A percentile compares a stretch with the other conserved stretches of the same genome.
These are phyloP conservation scores for Leishmania martiniquensis DNA, from an alignment of 208 protist genomes.

Conservation along the genomic window DNA sequence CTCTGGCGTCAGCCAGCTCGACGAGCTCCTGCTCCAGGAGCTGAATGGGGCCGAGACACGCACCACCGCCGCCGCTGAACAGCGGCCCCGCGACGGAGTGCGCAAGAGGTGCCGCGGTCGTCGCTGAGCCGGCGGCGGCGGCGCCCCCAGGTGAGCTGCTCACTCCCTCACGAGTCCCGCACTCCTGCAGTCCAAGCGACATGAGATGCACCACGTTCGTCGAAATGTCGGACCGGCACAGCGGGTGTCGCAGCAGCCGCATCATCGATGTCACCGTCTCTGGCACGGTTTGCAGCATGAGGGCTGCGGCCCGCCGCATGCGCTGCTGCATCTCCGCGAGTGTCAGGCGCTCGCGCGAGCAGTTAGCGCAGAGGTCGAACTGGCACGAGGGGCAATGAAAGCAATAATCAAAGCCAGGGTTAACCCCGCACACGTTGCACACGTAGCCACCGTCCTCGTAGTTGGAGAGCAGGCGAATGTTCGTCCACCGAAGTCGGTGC, in stretches of 20 bases:
- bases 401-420: slow-evolving; percentile 42
- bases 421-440: slow-evolving; percentile 69
- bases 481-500: slow-evolving; percentile 70
- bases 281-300: slow-evolving; percentile 16
- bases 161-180: slow-evolving; percentile 42
- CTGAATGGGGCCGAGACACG: slow-evolving; percentile 16
- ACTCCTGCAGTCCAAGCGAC: slow-evolving; percentile 55
- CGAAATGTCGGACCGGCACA: slow-evolving; percentile 46
- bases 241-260: slow-evolving; percentile 52
- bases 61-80: background rate
- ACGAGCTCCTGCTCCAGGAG: slow-evolving; percentile 47
- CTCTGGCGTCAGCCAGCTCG: slow-evolving; percentile 22
- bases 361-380: slow-evolving; percentile 75
- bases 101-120: background rate
- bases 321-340: slow-evolving; percentile 44
- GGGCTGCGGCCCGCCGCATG: slow-evolving; percentile 39
- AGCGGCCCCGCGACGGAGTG: background rate
- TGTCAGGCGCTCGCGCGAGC: slow-evolving; percentile 52
- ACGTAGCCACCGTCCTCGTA: slow-evolving; percentile 58
- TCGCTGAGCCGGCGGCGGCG: background rate
- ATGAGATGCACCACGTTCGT: slow-evolving; percentile 46
- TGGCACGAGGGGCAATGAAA: slow-evolving; percentile 73
- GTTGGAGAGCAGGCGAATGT: slow-evolving; percentile 33
- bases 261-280: slow-evolving; percentile 44
- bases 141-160: slow-evolving; percentile 7